Evolutionary conservation across 2,329 filamentous ascomycete genomes (phyloP).

Genomic region (Aspergillus bombycis): DNA sequence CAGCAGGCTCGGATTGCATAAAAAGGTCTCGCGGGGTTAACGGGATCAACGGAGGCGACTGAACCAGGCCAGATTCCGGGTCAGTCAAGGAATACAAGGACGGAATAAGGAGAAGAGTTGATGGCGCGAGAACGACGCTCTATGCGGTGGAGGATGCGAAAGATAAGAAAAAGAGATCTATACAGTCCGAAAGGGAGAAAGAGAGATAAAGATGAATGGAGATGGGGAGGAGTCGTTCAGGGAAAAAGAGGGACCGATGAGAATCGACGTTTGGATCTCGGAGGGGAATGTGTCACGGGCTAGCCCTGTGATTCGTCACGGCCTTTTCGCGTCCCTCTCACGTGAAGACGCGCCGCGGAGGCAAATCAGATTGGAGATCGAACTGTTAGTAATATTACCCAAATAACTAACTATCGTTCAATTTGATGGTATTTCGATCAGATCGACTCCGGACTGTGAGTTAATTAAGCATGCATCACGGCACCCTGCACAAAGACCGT

Average conservation of each 20-base stretch:
- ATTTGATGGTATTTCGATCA: no score
- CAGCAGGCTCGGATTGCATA: slow-evolving; percentile 66
- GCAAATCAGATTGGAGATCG: neutral
- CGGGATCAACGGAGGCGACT: slow-evolving; percentile 49
- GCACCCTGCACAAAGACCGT: neutral
- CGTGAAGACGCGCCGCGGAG: slow-evolving; percentile 29
- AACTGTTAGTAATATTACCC: neutral
- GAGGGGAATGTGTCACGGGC: slow-evolving; percentile 3
- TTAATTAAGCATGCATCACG: neutral
- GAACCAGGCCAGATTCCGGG: slow-evolving; percentile 55
- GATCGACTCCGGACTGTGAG: no score
- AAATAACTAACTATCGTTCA: no score
- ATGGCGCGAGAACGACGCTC: slow-evolving; percentile 7
- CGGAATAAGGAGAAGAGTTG: slow-evolving; percentile 9
- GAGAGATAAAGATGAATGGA: neutral
- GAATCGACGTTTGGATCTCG: neutral
- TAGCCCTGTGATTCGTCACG: slow-evolving; percentile 3
- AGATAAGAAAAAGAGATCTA: slow-evolving; percentile 1
- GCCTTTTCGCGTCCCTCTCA: slow-evolving; percentile 17
- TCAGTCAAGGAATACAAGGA: slow-evolving; percentile 47
- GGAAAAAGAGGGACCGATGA: slow-evolving; percentile 3
- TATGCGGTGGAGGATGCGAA: neutral
- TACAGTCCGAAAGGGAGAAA: neutral
- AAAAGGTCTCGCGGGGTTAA: slow-evolving; percentile 51
- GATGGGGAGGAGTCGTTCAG: neutral